Evolutionary conservation across 169 alveolate genomes (phyloP), one percentile per base, ranked within the genome.

Genomic region (Pseudocohnilembus persalinus): DNA sequence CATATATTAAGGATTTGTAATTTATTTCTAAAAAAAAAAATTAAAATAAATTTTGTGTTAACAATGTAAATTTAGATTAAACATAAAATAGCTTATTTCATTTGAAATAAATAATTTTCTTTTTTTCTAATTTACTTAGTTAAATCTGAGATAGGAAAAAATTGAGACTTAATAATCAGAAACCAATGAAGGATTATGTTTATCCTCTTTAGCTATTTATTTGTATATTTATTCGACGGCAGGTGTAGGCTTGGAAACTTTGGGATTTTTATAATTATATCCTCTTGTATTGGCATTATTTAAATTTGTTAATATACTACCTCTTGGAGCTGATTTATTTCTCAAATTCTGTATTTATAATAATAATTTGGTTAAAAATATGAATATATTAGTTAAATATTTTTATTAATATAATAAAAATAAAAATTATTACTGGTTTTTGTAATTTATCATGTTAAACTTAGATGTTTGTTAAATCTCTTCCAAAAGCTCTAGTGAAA

Each of bases 1-100:
- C 90, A 92, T 84, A 49, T 85, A 89, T 35, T 73, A 49, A 49
- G 68, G 68, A 49, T 49, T 49, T 4, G 68, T 49, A 11, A 49
- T 49, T 11, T 4, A 49, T 49, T 49, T 49, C 68, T 49, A 49
- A 49, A 49, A 11, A 49, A 11, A 11, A 11, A 11, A 49, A 49
- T 11, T 11, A 11, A 11, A 49, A 11, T 11, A 11, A 11, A 49
- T 11, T 49, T 49, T 11, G 68, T 11, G 20, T 4, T 4, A 49
- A 49, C 20, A 49, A 11, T 49, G 68, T 11, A 49, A 11, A 49
- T 4, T 49, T 49, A 49, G 4, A 49, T 49, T 11, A 49, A 11
- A 11, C 4, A 49, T 49, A 49, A n/a, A n/a, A n/a, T n/a, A n/a
- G n/a, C n/a, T n/a, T n/a, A n/a, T n/a, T n/a, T n/a, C n/a, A n/a